A percentile compares a stretch with the other conserved stretches of the same genome.
Evolutionary conservation across 257 asterid genomes (phyloP).

Genomic region (Sherardia arvensis): DNA sequence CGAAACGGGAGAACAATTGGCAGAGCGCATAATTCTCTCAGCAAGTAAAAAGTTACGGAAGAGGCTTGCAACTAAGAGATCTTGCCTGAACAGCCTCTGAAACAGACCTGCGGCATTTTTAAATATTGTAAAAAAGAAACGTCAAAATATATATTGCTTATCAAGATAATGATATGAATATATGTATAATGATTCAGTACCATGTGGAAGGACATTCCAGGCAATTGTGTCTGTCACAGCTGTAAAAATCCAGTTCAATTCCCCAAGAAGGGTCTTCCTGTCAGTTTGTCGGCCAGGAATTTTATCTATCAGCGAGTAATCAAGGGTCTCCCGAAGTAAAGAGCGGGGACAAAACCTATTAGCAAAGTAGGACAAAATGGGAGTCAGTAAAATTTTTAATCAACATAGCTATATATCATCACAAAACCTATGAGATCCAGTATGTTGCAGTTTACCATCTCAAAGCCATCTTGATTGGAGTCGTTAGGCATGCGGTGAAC

Average conservation of each 20-base stretch:
- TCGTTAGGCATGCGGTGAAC: slow-evolving; percentile 93
- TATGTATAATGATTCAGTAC: slow-evolving; percentile 35
- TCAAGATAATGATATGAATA: neutral
- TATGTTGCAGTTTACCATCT: slow-evolving; percentile 55
- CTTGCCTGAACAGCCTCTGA: slow-evolving; percentile 97
- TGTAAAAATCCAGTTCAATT: slow-evolving; percentile 98
- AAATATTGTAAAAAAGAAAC: slow-evolving; percentile 10
- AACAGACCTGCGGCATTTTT: slow-evolving; percentile 60
- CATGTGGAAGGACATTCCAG: slow-evolving; percentile 99
- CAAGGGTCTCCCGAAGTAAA: slow-evolving; percentile 75
- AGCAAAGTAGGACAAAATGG: slow-evolving; percentile 4
- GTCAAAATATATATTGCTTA: neutral
- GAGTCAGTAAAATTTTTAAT: neutral
- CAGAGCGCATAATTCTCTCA: slow-evolving; percentile 98
- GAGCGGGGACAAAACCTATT: slow-evolving; percentile 85
- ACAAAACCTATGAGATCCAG: no score
- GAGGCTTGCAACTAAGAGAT: slow-evolving; percentile 92
- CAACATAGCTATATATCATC: neutral
- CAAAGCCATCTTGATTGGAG: slow-evolving; percentile 95
- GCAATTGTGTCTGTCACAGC: slow-evolving; percentile 99
- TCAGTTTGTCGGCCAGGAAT: slow-evolving; percentile 99
- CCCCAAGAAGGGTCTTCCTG: slow-evolving; percentile 97
- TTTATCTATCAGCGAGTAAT: slow-evolving; percentile 79
- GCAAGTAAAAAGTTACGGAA: slow-evolving; percentile 93
- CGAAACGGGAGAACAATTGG: slow-evolving; percentile 96